These are phyloP conservation scores for Paulownia fortunei DNA, from an alignment of 257 asterid genomes.

Conservation along the genomic window DNA sequence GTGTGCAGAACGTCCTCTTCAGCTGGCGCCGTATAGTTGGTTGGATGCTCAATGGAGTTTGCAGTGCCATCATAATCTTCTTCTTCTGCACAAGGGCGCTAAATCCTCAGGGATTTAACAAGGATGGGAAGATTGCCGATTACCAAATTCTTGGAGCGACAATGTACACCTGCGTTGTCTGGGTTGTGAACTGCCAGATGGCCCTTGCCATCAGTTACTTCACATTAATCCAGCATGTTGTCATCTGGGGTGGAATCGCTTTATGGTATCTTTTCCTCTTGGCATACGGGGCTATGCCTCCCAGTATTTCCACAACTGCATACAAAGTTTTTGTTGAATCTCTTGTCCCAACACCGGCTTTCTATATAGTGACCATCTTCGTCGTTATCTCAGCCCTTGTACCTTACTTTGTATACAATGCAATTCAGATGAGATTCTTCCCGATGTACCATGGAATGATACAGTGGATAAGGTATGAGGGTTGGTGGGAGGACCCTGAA, in stretches of 20 bases:
- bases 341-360: constrained; percentile 74
- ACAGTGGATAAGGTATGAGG: constrained; percentile 91
- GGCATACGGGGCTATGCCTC: constrained; percentile 66
- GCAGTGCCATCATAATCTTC: constrained; percentile 74
- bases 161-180: constrained; percentile 83
- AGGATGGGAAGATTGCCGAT: constrained; percentile 70
- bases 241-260: constrained; percentile 91
- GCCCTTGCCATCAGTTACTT: constrained; percentile 89
- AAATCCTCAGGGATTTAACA: constrained; percentile 64
- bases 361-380: constrained; percentile 57
- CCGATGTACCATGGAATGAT: constrained; percentile 88
- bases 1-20: constrained; percentile 85
- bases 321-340: constrained; percentile 73
- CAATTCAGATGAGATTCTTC: constrained; percentile 60
- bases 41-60: constrained; percentile 90
- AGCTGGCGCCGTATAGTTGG: constrained; percentile 91
- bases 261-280: constrained; percentile 84
- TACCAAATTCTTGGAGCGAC: constrained; percentile 71
- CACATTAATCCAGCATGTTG: constrained; percentile 78
- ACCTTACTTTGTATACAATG: constrained; percentile 63
- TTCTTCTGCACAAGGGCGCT: constrained; percentile 65
- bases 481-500: constrained; percentile 71
- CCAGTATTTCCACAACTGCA: constrained; percentile 59
- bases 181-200: constrained; percentile 94
- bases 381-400: constrained; percentile 61